Conservation (phyloP, 2,329 filamentous ascomycete species). For the Pseudogymnoascus pannorum region DNA sequence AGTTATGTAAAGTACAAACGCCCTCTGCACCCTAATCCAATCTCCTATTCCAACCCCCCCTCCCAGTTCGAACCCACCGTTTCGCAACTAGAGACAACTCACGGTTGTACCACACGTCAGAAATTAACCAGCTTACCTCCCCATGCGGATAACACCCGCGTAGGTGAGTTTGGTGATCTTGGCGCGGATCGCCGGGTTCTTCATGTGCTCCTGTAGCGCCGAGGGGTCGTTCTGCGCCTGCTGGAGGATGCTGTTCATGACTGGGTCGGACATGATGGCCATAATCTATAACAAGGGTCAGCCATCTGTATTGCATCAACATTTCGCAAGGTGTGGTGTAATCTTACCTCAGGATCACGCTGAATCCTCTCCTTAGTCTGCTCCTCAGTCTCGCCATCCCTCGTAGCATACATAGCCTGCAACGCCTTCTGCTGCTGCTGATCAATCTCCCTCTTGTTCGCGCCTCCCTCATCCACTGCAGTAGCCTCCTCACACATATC, state of each 20-base stretch:
- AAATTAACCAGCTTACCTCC: slow-evolving; percentile 30
- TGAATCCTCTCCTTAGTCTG: slow-evolving; percentile 87
- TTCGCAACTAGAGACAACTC: neutral
- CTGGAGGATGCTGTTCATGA: slow-evolving; percentile 96
- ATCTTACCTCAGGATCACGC: slow-evolving; percentile 78
- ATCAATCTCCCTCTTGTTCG: slow-evolving; percentile 86
- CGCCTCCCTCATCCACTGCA: slow-evolving; percentile 60
- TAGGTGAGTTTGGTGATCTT: slow-evolving; percentile 95
- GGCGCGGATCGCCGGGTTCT: slow-evolving; percentile 72
- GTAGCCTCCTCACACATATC: slow-evolving; percentile 80
- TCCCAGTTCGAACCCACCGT: neutral
- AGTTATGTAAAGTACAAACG: slow-evolving; percentile 1
- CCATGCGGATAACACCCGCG: slow-evolving; percentile 82
- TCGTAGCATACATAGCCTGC: slow-evolving; percentile 78
- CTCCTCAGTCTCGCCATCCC: slow-evolving; percentile 92
- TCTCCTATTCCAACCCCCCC: neutral
- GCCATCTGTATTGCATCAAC: neutral
- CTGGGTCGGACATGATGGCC: slow-evolving; percentile 83
- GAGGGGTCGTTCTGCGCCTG: slow-evolving; percentile 91
- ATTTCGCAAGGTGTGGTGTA: neutral
- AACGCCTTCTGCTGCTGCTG: slow-evolving; percentile 90
- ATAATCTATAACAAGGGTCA: slow-evolving; percentile 53
- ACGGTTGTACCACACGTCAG: neutral
- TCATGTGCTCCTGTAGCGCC: slow-evolving; percentile 94
- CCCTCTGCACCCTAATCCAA: neutral